Evolutionary conservation across 208 protist species (phyloP), one percentile per base, ranked within the genome.

Genomic region (Trypanosoma vivax): DNA sequence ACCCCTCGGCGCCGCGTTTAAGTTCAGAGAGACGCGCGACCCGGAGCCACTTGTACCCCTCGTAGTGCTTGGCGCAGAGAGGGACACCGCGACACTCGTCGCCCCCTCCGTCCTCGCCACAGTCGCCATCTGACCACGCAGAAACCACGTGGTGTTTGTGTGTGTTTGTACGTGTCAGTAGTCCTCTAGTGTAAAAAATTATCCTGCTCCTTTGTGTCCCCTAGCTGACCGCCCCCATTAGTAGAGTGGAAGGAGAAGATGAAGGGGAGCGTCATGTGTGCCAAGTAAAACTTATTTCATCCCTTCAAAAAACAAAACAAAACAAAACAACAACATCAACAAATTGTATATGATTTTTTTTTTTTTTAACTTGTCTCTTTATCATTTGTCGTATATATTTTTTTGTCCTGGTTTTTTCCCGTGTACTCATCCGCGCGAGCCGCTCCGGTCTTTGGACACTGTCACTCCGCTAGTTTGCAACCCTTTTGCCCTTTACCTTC

Each of bases 11-110:
- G 60, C 70, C 7, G 83, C 83, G 2, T 90, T 87, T 49, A 53
- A 49, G 24, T 84, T 90, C 47, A 34, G 28, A n/a, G 50, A 50
- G 18, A 47, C 70, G 11, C 60, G 45, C 0, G 61, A 76, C 33
- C 73, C 75, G 0, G 71, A 71, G 31, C 70, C 75, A 11, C 56
- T 90, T 1, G 84, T 75, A 25, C 83, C 83, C 1, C 25, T 87
- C 2, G 79, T 83, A 2, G 51, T 83, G 1, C 70, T 90, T 24
- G 39, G 50, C 2, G 40, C 54, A 0, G 79, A 84, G 31, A 61
- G 66, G 28, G 66, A 83, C 43, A 58, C 21, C 2, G 82, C 72
- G 9, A 76, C 65, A 30, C 58, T 82, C 37, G 67, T 76, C 14
- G 57, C 63, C 7, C 62, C 63, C 31, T 65, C 50, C 18, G n/a